Evolutionary conservation across 768 basidiomycete genomes (phyloP).

Genomic region (Collybia nuda): DNA sequence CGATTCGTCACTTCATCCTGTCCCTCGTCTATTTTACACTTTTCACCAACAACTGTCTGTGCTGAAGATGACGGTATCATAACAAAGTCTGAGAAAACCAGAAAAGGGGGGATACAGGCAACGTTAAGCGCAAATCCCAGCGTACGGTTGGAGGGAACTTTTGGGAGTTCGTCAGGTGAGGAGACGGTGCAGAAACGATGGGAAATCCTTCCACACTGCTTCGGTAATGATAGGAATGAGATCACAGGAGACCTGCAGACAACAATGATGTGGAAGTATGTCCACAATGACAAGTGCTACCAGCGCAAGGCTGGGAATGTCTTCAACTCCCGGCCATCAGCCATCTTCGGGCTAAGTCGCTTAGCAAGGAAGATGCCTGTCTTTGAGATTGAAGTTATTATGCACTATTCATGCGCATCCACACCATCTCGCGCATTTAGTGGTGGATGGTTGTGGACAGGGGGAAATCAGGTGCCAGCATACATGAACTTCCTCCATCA

Average conservation of each 20-base stretch:
- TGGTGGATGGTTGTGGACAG: neutral
- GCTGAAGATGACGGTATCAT: neutral
- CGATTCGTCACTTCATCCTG: neutral
- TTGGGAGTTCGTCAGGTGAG: neutral
- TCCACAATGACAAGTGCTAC: neutral
- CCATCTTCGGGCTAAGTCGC: neutral
- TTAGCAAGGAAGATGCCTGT: neutral
- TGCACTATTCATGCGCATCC: neutral
- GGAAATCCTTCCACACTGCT: neutral
- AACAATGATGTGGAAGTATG: slow-evolving; percentile 2
- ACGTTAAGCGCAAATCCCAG: neutral
- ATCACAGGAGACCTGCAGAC: neutral
- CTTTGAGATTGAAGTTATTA: neutral
- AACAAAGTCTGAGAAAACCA: neutral
- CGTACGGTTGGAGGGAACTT: neutral
- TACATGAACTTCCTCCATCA: neutral
- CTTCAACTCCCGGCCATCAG: neutral
- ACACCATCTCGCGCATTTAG: neutral
- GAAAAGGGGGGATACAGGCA: neutral
- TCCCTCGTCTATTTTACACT: neutral
- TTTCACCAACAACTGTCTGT: neutral
- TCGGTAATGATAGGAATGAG: neutral
- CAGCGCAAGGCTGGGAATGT: neutral
- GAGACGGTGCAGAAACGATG: neutral
- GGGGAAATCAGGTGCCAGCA: neutral